Base-by-base conservation (phyloP, 2,329 filamentous ascomycete genomes). In the Zymoseptoria tritici region DNA sequence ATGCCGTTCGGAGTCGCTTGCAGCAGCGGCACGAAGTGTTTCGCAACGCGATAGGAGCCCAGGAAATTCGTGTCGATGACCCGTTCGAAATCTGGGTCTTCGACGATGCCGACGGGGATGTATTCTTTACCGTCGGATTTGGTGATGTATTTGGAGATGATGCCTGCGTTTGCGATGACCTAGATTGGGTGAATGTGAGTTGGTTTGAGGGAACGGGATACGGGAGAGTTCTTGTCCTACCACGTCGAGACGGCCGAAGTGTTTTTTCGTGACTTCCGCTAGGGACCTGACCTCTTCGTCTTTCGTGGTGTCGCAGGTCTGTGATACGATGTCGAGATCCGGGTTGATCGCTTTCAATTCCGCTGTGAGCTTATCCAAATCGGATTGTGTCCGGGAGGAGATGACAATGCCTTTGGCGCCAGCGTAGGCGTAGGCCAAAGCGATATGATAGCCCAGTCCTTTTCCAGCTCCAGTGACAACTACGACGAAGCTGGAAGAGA, bases 401-500 rank as follows among this genome's bases (percentile, higher is more conserved):
- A 63, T 64, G 2, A 64, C 60, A 4, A 64, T 61, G 53, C 58
- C 60, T 46, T 55, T 61, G 4, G 63, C 63, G n/a, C 56, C 60
- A 11, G 63, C 63, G 20, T 57, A 46, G 20, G 63, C 61, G 42
- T 63, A 64, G 1, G 59, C 49, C 13, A 57, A 42, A 4, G 63
- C 63, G 31, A 63, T 64, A 49, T 63, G 46, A 6, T 61, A 60
- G 9, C 63, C 63, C 2, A 64, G 26, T n/a, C 61, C 63, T 21
- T 64, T 64, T 11, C 60, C 63, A 2, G 63, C 61, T 49, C 63
- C 63, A 4, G 61, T 63, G 11, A 64, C 56, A 19, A 60, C 54
- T 5, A 64, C 61, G n/a, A 61, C 58, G 26, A 63, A 64, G 55
- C 58, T 57, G 21, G 61, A 21, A 6, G 36, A 56, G 5, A 64